These are phyloP conservation scores for Syzygium aqueum DNA, from an alignment of 345 rosid genomes.

Conservation along the genomic window DNA sequence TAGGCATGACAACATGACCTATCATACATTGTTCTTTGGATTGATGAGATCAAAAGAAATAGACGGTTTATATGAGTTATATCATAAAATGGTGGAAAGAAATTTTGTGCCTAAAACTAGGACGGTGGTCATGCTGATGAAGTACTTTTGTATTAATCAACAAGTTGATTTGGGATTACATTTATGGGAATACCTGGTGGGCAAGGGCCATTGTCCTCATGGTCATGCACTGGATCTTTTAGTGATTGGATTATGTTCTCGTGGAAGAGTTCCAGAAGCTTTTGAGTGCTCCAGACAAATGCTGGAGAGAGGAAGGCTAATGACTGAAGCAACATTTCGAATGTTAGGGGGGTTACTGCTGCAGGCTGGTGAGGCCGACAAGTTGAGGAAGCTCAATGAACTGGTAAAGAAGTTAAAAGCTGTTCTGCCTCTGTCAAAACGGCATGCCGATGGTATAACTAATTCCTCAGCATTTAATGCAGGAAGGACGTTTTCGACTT, in stretches of 20 bases:
- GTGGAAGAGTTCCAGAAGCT: conserved; percentile 51
- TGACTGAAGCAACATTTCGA: conserved; percentile 36
- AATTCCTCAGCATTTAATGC: neutral
- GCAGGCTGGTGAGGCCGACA: conserved; percentile 25
- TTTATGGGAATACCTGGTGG: conserved; percentile 54
- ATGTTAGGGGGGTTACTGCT: conserved; percentile 44
- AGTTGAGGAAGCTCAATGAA: conserved; percentile 39
- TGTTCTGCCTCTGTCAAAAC: conserved; percentile 43
- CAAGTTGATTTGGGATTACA: conserved; percentile 46
- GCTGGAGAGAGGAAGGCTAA: conserved; percentile 62
- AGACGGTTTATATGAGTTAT: conserved; percentile 42
- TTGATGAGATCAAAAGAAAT: conserved; percentile 49
- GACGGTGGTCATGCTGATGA: conserved; percentile 81
- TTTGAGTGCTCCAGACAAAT: conserved; percentile 55
- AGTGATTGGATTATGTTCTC: conserved; percentile 61
- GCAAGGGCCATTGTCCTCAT: conserved; percentile 74
- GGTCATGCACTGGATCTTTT: conserved; percentile 68
- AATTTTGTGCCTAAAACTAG: conserved; percentile 57
- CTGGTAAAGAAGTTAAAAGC: conserved; percentile 38
- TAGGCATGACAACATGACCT: conserved; percentile 49
- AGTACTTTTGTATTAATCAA: conserved; percentile 49
- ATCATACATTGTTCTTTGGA: conserved; percentile 61
- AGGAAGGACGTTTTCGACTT: neutral
- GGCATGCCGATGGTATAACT: neutral
- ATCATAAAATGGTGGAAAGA: conserved; percentile 39